Conservation (phyloP, 2,329 filamentous ascomycete species). For the Eurotiales sp. region DNA sequence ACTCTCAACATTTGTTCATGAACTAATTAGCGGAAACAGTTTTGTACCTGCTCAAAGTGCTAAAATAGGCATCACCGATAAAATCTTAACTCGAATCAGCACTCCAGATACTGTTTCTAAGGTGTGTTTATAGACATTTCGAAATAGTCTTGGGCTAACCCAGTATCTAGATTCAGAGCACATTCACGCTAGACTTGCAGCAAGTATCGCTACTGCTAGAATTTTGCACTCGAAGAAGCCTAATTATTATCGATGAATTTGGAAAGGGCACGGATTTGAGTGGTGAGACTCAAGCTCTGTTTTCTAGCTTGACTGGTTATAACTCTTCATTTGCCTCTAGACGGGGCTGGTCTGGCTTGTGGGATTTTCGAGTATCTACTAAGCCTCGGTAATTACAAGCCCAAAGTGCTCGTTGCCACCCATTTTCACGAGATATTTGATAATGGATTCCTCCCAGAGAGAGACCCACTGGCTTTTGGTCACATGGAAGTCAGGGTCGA, state of each 20-base stretch:
- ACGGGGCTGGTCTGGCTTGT: slow-evolving; percentile 62
- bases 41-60: slow-evolving; percentile 80
- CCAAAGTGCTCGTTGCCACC: slow-evolving; percentile 60
- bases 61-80: slow-evolving; percentile 82
- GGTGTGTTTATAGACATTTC: slow-evolving; percentile 23
- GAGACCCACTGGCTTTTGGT: slow-evolving; percentile 49
- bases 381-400: slow-evolving; percentile 44
- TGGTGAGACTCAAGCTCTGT: slow-evolving; percentile 28
- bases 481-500: slow-evolving; percentile 56
- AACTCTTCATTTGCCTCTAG: slow-evolving; percentile 27
- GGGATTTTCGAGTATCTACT: slow-evolving; percentile 59
- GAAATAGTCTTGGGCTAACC: not conserved
- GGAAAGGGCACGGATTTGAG: slow-evolving; percentile 64
- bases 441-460: slow-evolving; percentile 48
- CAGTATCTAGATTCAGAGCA: slow-evolving; percentile 52
- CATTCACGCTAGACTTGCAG: slow-evolving; percentile 79
- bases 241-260: slow-evolving; percentile 93
- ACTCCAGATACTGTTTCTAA: slow-evolving; percentile 67
- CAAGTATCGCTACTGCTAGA: slow-evolving; percentile 76
- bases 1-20: not conserved
- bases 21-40: slow-evolving; percentile 42
- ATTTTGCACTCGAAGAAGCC: slow-evolving; percentile 68
- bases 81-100: slow-evolving; percentile 80
- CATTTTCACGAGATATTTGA: slow-evolving; percentile 60
- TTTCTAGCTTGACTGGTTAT: not conserved